Percentiles rank a stretch among this genome's conserved stretches.
Evolutionary conservation across 352 stramenopile species (phyloP).

Genomic region (Pythium brachiatum): DNA sequence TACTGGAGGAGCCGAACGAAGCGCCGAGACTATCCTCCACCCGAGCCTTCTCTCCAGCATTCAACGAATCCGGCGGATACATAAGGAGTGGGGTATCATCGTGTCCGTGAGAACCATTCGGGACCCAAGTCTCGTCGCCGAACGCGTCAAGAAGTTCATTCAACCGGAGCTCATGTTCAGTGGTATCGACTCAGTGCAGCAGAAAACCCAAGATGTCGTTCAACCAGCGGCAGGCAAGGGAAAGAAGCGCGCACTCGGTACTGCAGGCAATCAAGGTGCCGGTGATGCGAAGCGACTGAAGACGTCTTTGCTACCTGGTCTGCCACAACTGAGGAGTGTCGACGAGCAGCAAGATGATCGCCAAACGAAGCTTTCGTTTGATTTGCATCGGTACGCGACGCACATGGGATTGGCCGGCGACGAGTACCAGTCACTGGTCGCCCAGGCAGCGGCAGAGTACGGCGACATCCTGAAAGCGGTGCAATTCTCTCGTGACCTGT

Average conservation of each 20-base stretch:
- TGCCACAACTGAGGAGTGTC: background rate
- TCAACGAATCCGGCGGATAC: slow-evolving; percentile 30
- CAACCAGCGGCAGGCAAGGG: slow-evolving; percentile 15
- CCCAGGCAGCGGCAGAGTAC: slow-evolving; percentile 33
- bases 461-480: slow-evolving; percentile 50
- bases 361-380: slow-evolving; percentile 34
- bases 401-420: slow-evolving; percentile 38
- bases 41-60: slow-evolving; percentile 37
- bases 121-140: slow-evolving; percentile 39
- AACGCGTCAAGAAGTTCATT: slow-evolving; percentile 44
- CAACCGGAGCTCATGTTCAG: slow-evolving; percentile 45
- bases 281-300: slow-evolving; percentile 17
- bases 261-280: background rate
- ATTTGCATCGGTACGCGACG: slow-evolving; percentile 52
- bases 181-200: background rate
- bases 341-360: slow-evolving; percentile 40
- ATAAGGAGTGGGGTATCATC: slow-evolving; percentile 45
- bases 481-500: slow-evolving; percentile 56
- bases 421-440: slow-evolving; percentile 42
- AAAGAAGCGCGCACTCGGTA: slow-evolving; percentile 22
- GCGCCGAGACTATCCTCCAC: slow-evolving; percentile 30
- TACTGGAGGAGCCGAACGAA: background rate
- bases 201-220: background rate
- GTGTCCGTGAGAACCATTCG: slow-evolving; percentile 52
- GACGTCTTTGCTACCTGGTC: background rate